These are phyloP conservation scores for Plasmodium gallinaceum DNA, from an alignment of 169 alveolate genomes.

Conservation along the genomic window DNA sequence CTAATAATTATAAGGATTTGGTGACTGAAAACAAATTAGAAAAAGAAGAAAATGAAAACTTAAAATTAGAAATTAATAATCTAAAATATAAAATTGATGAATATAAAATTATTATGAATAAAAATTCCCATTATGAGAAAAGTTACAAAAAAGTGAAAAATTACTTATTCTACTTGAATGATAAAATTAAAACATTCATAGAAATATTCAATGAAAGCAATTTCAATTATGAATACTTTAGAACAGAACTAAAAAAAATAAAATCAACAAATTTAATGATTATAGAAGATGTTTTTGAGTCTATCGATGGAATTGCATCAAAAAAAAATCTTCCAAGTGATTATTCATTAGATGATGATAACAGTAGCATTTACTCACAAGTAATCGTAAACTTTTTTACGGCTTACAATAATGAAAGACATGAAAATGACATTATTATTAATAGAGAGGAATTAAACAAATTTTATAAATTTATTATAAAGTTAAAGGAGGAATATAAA, in stretches of 20 bases:
- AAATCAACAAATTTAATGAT: constrained; percentile 63
- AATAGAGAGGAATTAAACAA: constrained; percentile 28
- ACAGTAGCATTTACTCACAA: constrained; percentile 36
- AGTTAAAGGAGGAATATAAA: constrained; percentile 42
- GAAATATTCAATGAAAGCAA: constrained; percentile 54
- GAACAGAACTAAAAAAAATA: constrained; percentile 55
- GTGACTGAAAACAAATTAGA: constrained; percentile 31
- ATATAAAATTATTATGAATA: constrained; percentile 27
- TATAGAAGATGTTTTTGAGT: constrained; percentile 51
- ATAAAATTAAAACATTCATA: constrained; percentile 64
- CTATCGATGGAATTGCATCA: background rate
- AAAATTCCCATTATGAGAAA: constrained; percentile 22
- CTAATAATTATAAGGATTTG: constrained; percentile 17
- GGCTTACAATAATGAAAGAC: background rate
- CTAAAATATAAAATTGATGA: constrained; percentile 52
- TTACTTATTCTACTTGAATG: constrained; percentile 66
- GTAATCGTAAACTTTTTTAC: constrained; percentile 47
- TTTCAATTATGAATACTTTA: constrained; percentile 55
- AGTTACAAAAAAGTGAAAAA: constrained; percentile 39
- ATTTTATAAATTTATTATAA: constrained; percentile 46
- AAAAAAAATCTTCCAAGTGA: constrained; percentile 7
- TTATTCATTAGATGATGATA: constrained; percentile 26
- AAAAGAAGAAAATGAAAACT: constrained; percentile 53
- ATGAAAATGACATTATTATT: constrained; percentile 32
- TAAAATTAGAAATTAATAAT: constrained; percentile 55